A percentile compares a stretch with the other conserved stretches of the same genome.
These are phyloP conservation scores for Yamadazyma friedrichii DNA, from an alignment of 1,139 yeast genomes.

Conservation along the genomic window DNA sequence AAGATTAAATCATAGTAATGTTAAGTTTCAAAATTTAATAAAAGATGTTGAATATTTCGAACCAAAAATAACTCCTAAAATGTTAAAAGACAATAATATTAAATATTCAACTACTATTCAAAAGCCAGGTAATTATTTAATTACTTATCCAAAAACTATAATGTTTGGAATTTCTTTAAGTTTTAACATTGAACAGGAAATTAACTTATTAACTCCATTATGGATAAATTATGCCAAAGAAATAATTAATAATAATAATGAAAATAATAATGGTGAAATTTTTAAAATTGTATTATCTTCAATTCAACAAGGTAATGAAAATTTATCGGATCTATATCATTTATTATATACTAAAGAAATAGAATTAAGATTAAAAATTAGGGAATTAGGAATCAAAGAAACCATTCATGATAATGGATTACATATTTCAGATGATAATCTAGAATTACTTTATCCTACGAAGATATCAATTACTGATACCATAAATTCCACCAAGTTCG, in stretches of 20 bases:
- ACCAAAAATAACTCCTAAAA: slow-evolving; percentile 48
- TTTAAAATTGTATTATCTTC: neutral
- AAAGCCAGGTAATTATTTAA: slow-evolving; percentile 57
- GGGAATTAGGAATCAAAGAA: slow-evolving; percentile 37
- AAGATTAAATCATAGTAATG: slow-evolving; percentile 25
- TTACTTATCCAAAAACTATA: slow-evolving; percentile 57
- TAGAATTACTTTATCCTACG: slow-evolving; percentile 52
- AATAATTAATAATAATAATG: neutral
- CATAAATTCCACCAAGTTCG: slow-evolving; percentile 26
- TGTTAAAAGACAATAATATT: slow-evolving; percentile 48
- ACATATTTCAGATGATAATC: slow-evolving; percentile 51
- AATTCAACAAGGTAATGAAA: neutral
- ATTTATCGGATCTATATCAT: neutral
- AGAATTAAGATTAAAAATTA: slow-evolving; percentile 19
- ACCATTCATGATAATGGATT: slow-evolving; percentile 27
- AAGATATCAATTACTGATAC: slow-evolving; percentile 41
- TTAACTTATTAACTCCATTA: slow-evolving; percentile 53
- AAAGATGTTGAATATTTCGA: slow-evolving; percentile 11
- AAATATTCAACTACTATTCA: slow-evolving; percentile 47
- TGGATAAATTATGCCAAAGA: slow-evolving; percentile 53
- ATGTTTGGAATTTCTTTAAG: slow-evolving; percentile 54
- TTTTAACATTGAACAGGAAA: slow-evolving; percentile 53
- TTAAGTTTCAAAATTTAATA: slow-evolving; percentile 25
- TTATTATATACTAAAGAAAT: neutral
- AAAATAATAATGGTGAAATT: neutral